Evolutionary conservation across 2,329 filamentous ascomycete species (phyloP).

Genomic region (Magnaporthiopsis poae): DNA sequence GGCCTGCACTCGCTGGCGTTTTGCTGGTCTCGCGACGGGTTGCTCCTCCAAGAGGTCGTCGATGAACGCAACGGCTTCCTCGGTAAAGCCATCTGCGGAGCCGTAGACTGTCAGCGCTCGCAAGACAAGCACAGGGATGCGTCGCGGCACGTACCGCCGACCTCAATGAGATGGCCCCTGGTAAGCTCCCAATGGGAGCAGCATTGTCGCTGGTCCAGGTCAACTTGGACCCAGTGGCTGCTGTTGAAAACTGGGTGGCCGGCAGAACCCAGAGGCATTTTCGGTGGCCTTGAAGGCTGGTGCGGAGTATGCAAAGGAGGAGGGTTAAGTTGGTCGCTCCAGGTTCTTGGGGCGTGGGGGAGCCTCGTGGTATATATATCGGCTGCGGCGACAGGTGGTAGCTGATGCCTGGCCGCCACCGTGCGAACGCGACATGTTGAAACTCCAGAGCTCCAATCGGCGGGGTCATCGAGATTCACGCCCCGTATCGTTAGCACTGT

Average conservation of each 20-base stretch:
- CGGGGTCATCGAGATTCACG: background rate
- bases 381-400: background rate
- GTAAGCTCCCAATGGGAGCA: background rate
- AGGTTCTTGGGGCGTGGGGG: background rate
- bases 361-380: background rate
- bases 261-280: too few species aligned
- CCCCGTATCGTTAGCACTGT: too few species aligned
- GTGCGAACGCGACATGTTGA: background rate
- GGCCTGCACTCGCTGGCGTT: background rate
- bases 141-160: background rate
- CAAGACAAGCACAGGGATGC: background rate
- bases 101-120: background rate
- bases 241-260: too few species aligned
- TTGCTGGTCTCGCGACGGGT: background rate
- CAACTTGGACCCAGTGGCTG: background rate
- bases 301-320: too few species aligned
- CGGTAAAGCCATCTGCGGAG: background rate
- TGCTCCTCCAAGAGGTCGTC: background rate
- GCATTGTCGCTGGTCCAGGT: background rate
- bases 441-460: background rate
- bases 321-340: background rate
- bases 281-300: too few species aligned
- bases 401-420: background rate
- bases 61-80: background rate
- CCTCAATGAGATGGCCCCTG: background rate